Evolutionary conservation across 805 yeast genomes (phyloP), one percentile per base, ranked within the genome.

Genomic region (Pichia nakasei): DNA sequence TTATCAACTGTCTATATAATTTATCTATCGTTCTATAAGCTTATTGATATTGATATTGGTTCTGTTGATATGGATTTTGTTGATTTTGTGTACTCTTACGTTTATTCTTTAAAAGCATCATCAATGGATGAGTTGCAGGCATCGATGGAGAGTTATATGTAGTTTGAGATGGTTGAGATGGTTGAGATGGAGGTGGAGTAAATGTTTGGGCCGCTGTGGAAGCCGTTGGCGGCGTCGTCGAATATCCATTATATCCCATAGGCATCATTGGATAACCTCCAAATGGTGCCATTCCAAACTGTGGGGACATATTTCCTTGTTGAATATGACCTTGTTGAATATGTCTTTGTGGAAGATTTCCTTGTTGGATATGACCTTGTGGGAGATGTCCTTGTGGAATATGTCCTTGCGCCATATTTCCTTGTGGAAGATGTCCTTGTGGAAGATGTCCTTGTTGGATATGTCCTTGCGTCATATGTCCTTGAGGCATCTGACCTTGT

Each of bases 1-100:
- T 93, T 20, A 69, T 91, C 51, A 83, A 85, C 53, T 68, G 87
- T 51, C 54, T 77, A 26, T 55, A 74, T 11, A 69, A 76, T 49
- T 64, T 81, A n/a, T 69, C 82, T 5, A 62, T 65, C 44, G 51
- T 63, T 27, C 52, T 67, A 37, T 57, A 51, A 43, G 13, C 12
- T 6, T 27, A 11, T 27, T 6, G 4, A 22, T 22, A 22, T 22
- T 7, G 6, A 22, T 22, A 22, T 22, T 7, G 6, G 9, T 7
- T 22, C 6, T 22, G 9, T 22, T 7, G 26, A 22, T 6, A 22
- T 22, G 9, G 9, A 22, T 22, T 22, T 7, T 9, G 6, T 24
- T 24, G 12, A 11, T 11, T 11, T 24, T 11, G 27, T 24, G 9
- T 37, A 20, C 46, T 41, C 26, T 45, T 48, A 22, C 45, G 40